Percentiles rank a stretch among this genome's conserved stretches.
Conservation (phyloP, 345 rosid genomes). For the Lumnitzera racemosa region DNA sequence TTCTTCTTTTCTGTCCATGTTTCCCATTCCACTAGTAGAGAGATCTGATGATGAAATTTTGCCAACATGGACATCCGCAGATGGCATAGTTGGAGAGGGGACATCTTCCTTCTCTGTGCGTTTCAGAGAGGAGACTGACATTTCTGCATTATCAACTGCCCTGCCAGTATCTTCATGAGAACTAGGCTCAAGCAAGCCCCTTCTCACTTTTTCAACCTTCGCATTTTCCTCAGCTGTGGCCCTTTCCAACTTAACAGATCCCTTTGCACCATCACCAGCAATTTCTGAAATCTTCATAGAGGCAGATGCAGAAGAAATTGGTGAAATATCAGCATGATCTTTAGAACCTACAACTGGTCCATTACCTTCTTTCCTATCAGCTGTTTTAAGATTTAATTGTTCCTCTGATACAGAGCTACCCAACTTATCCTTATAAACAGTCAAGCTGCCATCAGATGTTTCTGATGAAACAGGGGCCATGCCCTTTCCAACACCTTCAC, state of each 20-base stretch:
- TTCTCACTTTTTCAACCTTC: slow-evolving; percentile 18
- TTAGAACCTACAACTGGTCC: slow-evolving; percentile 12
- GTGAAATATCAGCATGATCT: slow-evolving; percentile 21
- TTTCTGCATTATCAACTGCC: slow-evolving; percentile 15
- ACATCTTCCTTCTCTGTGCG: too few species aligned
- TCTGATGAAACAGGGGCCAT: slow-evolving; percentile 20
- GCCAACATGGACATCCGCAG: slow-evolving; percentile 5
- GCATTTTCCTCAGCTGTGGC: slow-evolving; percentile 18
- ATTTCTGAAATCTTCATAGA: slow-evolving; percentile 14
- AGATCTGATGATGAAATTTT: slow-evolving; percentile 10
- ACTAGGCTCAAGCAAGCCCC: slow-evolving; percentile 22
- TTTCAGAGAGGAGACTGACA: slow-evolving; percentile 6
- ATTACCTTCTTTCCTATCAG: neutral
- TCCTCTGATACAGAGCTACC: slow-evolving; percentile 3
- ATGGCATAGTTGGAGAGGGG: neutral
- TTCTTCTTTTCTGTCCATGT: slow-evolving; percentile 14
- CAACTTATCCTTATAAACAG: slow-evolving; percentile 4
- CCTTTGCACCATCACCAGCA: slow-evolving; percentile 12
- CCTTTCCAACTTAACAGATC: slow-evolving; percentile 13
- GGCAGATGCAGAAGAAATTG: slow-evolving; percentile 19
- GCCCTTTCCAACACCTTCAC: slow-evolving; percentile 21
- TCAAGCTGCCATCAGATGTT: slow-evolving; percentile 18
- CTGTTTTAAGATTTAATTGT: slow-evolving; percentile 18
- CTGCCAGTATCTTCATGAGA: slow-evolving; percentile 14
- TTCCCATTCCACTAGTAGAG: slow-evolving; percentile 3